Evolutionary conservation across 495 filamentous ascomycete species (phyloP), one percentile per base, ranked within the genome.

Genomic region (Penicillium fimorum): DNA sequence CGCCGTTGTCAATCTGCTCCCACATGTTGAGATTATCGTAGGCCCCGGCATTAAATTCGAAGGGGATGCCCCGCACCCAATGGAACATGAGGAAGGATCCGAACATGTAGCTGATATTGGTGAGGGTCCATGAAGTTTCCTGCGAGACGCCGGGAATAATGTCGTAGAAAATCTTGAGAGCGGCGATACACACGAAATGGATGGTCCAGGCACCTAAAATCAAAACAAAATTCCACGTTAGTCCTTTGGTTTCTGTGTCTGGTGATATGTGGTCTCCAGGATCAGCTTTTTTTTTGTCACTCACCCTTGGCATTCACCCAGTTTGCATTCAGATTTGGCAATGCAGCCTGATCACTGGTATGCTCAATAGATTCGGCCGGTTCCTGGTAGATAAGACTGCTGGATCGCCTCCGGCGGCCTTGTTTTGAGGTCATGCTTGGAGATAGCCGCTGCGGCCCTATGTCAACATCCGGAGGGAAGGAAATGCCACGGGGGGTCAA

Each of bases 11-110:
- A 69, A 98, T 98, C 79, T 98, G 94, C 79, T 98, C 94, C 94
- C 94, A 98, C 92, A 98, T 96, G 76, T 97, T 97, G 61, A 97
- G 82, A 69, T 97, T 97, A 75, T 98, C 94, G 78, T 96, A 98
- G 56, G 94, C 94, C 47, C 94, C 94, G n/a, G 91, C 86, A 70
- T 98, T 97, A 82, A 97, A 98, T 68, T 98, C 94, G 74, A 98
- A 98, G 15, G 94, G 94, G 50, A 97, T 91, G 69, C 94, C 94
- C 67, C 92, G 91, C 64, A 98, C 94, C 79, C 87, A 96, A 77
- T 98, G 94, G 73, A 98, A 98, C 94, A 97, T 98, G 68, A 98
- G 82, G 75, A 96, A 98, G 17, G 94, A 96, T 69, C 90, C 93
- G 75, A 92, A 86, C 92, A 97, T 97, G 80, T 98, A 98, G 52